Percentiles rank a stretch among this genome's conserved stretches.
phyloP scores from a whole-genome alignment of 345 rosid species.

The Bruguiera gymnorhiza region DNA sequence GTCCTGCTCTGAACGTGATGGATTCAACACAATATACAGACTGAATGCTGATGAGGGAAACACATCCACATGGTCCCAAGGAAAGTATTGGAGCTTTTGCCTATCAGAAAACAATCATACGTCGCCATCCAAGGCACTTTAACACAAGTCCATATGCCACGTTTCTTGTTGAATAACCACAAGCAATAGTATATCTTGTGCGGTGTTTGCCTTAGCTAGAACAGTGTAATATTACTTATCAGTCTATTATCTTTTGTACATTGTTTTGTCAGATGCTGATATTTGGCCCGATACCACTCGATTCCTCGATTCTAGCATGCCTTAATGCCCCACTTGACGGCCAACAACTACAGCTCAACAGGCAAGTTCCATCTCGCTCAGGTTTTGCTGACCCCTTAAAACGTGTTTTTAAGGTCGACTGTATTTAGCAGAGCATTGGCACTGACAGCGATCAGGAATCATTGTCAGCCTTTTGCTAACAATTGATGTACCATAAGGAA shows the following conservation, averaged over 20 bases:
- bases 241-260: background rate
- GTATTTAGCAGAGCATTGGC: background rate
- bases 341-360: background rate
- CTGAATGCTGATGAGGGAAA: background rate
- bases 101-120: background rate
- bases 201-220: slow-evolving; percentile 20
- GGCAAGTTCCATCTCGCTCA: background rate
- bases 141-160: background rate
- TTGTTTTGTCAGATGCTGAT: background rate
- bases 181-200: background rate
- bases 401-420: background rate
- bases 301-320: background rate
- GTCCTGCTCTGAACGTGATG: no score
- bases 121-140: slow-evolving; percentile 1
- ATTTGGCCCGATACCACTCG: background rate
- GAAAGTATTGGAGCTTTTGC: background rate
- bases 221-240: slow-evolving; percentile 10
- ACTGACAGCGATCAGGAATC: background rate
- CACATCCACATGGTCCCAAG: slow-evolving; percentile 7
- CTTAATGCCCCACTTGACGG: background rate
- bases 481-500: background rate
- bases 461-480: background rate
- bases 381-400: background rate
- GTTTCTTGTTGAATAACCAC: background rate
- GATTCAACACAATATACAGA: background rate